Evolutionary conservation across 352 stramenopile species (phyloP), one percentile per base, ranked within the genome.

Genomic region (Nothophytophthora sp.): DNA sequence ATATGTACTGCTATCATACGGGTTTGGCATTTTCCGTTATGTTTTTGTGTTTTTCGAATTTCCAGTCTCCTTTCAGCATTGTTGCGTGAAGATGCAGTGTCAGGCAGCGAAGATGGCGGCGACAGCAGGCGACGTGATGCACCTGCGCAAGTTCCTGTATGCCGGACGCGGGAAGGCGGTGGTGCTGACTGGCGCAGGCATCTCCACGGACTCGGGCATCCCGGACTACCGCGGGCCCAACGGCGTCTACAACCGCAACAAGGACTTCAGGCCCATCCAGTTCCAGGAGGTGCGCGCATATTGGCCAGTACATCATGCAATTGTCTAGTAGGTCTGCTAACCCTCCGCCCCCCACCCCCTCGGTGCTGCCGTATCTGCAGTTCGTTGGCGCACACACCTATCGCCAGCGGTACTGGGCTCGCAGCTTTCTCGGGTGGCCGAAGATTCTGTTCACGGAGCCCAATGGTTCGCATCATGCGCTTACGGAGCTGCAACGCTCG

Each of bases 121-220:
- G 10, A 40, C 43, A 1, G 18, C n/a, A 32, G 44, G 28, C 18
- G 59, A 88, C 46, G 70, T 69, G 19, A 41, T 62, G 23, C 60
- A 62, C 35, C 59, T 91, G 30, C 63, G 68, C 9, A 60, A 55
- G 20, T 92, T 92, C 41, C 61, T 92, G 25, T 76, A 92, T 8
- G 48, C 32, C 3, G 75, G 57, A 7, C 39, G 64, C 25, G 79
- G 81, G 29, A 73, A 73, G 35, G 80, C 74, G 5, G 55, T 90
- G 18, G 86, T 93, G 44, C 64, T 99, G 29, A 98, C 95, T 0
- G 96, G 96, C 19, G 96, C 96, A 0, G 96, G 96, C n/a, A 90
- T 99, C 36, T 98, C 90, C 9, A 99, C 96, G 15, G 96, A 98
- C 66, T 98, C 84, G 18, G 96, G 96, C 10, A 99, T 99, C 69